These are phyloP conservation scores for Apophysomyces trapeziformis DNA, from an alignment of 371 early-diverging fungal genomes.

Conservation along the genomic window DNA sequence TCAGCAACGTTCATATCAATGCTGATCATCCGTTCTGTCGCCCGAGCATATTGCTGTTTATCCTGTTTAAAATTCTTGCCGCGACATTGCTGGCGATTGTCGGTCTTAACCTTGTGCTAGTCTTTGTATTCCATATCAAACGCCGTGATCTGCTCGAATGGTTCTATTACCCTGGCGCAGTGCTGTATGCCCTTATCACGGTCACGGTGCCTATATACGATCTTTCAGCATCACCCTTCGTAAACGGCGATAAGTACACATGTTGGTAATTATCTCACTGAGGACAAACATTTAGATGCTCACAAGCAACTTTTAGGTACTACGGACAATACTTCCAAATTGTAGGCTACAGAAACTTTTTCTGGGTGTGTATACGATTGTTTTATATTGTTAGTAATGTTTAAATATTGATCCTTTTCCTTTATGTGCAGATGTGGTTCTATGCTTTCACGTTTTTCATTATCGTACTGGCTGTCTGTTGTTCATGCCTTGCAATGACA, in stretches of 20 bases:
- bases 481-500: slow-evolving; percentile 21
- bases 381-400: neutral
- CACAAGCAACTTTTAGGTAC: neutral
- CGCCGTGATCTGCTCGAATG: slow-evolving; percentile 16
- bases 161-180: slow-evolving; percentile 19
- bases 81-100: slow-evolving; percentile 25
- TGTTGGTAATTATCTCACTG: slow-evolving; percentile 22
- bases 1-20: neutral
- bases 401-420: too few relatives aligned
- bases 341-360: slow-evolving; percentile 10
- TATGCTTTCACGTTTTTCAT: slow-evolving; percentile 29
- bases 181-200: slow-evolving; percentile 20
- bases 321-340: slow-evolving; percentile 16
- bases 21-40: slow-evolving; percentile 19
- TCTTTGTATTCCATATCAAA: slow-evolving; percentile 33
- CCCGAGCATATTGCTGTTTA: slow-evolving; percentile 17
- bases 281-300: neutral
- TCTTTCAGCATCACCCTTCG: neutral
- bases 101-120: slow-evolving; percentile 36
- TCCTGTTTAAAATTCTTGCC: slow-evolving; percentile 22
- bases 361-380: slow-evolving; percentile 30
- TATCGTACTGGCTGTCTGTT: slow-evolving; percentile 19
- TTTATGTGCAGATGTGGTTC: slow-evolving; percentile 30
- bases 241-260: neutral
- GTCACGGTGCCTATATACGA: slow-evolving; percentile 20